Evolutionary conservation across 2,329 filamentous ascomycete genomes (phyloP), one percentile per base, ranked within the genome.

Genomic region (Paraconiothyrium brasiliense): DNA sequence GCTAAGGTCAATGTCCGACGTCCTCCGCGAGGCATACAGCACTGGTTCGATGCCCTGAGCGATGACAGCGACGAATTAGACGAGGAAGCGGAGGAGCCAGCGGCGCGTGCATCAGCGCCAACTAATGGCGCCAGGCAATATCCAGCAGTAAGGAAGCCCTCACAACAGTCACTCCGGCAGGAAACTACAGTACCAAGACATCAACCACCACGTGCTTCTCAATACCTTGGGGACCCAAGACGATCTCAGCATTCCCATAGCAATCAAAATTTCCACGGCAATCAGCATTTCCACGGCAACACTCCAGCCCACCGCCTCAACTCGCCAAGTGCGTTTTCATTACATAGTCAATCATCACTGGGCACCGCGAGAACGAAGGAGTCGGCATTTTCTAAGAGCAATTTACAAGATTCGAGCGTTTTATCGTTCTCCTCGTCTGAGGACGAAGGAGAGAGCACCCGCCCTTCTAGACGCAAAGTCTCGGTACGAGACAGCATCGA

Each of bases 41-140:
- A 84, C 62, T 84, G 83, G 83, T 84, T 84, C 59, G 83, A 84
- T 58, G 82, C 78, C 3, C 71, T 83, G 11, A 77, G 79, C 27
- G 77, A 79, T 13, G 79, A 80, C 24, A 77, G 78, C 37, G 77
- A 78, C 16, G 75, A 77, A 22, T 63, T 66, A 11, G 50, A 61
- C 5, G 71, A 74, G 10, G 71, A 74, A 10, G 71, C 69, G 10
- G 58, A 58, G 9, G 49, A 50, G 9, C 47, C 57, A 34, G 63
- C 62, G 10, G 37, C 66, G 3, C 63, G 67, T 52, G 68, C 65
- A 24, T 63, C 70, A 13, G 61, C 56, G 35, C 63, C 67, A 22
- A 22, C 60, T 14, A 50, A 63, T 11, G 60, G 65, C 13, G 47
- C 57, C 27, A 59, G 50, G 7, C 62, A 62, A 27, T 58, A 59